Evolutionary conservation across 1,139 yeast genomes (phyloP).

Genomic region (Candida dubliniensis): DNA sequence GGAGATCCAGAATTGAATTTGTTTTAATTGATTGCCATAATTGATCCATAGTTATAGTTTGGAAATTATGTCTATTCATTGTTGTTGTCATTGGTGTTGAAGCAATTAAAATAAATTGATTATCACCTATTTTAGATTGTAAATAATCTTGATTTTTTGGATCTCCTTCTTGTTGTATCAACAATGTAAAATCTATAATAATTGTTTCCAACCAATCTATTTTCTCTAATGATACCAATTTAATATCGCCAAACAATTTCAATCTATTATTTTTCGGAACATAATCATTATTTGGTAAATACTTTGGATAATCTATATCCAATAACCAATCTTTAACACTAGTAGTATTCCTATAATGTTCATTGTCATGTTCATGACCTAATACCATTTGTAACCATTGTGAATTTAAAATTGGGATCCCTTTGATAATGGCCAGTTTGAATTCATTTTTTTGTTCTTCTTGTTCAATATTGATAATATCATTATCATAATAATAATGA

Average conservation of each 20-base stretch:
- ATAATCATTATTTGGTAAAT: conserved; percentile 19
- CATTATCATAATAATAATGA: conserved; percentile 19
- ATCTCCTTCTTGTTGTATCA: conserved; percentile 14
- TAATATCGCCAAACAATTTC: conserved; percentile 14
- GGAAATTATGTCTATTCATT: conserved; percentile 1
- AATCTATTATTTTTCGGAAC: conserved; percentile 19
- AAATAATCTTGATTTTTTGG: no score
- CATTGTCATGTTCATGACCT: conserved; percentile 6
- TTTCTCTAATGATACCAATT: conserved; percentile 12
- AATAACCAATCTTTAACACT: conserved; percentile 24
- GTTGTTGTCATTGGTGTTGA: neutral
- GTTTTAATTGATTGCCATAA: conserved; percentile 12
- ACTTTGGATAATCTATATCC: conserved; percentile 15
- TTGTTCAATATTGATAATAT: neutral
- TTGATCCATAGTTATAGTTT: conserved; percentile 8
- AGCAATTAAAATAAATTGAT: conserved; percentile 10
- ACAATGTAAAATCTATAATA: neutral
- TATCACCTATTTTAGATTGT: conserved; percentile 13
- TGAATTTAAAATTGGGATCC: conserved; percentile 26
- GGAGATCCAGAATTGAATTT: conserved; percentile 7
- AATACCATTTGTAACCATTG: conserved; percentile 24
- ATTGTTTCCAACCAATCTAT: conserved; percentile 11
- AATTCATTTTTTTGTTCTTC: conserved; percentile 13
- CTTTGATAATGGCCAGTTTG: conserved; percentile 27
- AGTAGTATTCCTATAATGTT: no score